Conservation (phyloP, 2,329 filamentous ascomycete species). For the Ceratocystiopsis brevicomis region DNA sequence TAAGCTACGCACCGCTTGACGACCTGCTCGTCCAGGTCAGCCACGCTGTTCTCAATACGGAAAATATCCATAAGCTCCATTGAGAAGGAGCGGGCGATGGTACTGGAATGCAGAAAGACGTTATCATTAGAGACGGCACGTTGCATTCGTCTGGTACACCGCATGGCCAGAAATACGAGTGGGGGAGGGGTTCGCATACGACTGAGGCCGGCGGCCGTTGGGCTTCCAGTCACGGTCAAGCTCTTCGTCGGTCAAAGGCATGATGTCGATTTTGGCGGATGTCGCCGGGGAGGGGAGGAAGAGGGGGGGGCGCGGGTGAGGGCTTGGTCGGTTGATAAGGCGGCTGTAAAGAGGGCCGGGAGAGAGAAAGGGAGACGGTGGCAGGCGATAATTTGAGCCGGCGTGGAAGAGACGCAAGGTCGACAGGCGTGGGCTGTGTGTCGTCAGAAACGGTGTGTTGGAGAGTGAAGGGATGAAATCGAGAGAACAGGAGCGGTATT, state of each 20-base stretch:
- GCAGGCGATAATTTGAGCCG: too few species aligned
- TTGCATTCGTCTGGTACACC: too few species aligned
- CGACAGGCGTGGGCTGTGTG: too few species aligned
- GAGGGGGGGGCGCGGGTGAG: background rate
- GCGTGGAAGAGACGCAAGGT: too few species aligned
- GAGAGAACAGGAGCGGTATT: background rate
- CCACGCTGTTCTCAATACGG: slow-evolving; percentile 61
- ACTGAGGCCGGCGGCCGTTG: slow-evolving; percentile 59
- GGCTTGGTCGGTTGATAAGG: too few species aligned
- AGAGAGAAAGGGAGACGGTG: too few species aligned
- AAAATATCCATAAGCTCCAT: slow-evolving; percentile 76
- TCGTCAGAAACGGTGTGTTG: too few species aligned
- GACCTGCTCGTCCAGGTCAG: slow-evolving; percentile 55
- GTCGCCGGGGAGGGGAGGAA: background rate
- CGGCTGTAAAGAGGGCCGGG: too few species aligned
- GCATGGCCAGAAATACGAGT: background rate
- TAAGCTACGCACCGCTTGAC: slow-evolving; percentile 52
- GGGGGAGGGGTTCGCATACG: slow-evolving; percentile 37
- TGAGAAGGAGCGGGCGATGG: slow-evolving; percentile 74
- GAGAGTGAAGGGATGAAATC: background rate
- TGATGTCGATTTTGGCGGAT: background rate
- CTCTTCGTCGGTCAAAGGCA: slow-evolving; percentile 38
- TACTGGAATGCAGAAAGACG: slow-evolving; percentile 32
- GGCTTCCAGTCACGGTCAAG: slow-evolving; percentile 66
- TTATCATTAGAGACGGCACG: too few species aligned